A percentile compares a stretch with the other conserved stretches of the same genome.
phyloP scores from a whole-genome alignment of 768 basidiomycete species.

The Tephrocybe rancida region DNA sequence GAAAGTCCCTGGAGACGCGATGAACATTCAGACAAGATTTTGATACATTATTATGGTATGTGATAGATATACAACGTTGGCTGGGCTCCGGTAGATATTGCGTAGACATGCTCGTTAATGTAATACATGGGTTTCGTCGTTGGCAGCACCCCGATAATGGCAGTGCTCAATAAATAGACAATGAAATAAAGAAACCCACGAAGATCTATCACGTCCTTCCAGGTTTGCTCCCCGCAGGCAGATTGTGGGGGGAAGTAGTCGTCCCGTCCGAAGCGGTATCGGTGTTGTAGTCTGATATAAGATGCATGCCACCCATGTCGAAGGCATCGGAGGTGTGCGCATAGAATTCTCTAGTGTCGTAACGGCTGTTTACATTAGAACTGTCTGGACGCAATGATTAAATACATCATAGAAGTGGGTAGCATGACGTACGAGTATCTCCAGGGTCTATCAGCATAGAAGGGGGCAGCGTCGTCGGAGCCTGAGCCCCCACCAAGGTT shows the following conservation, averaged over 20 bases:
- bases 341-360: not conserved
- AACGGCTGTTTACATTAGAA: conserved; percentile 2
- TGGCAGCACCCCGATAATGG: too few relatives aligned
- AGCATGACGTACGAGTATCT: conserved; percentile 7
- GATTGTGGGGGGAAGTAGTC: not conserved
- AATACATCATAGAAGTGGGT: not conserved
- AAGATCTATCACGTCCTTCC: not conserved
- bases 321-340: not conserved
- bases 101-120: too few relatives aligned
- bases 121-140: too few relatives aligned
- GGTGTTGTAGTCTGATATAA: not conserved
- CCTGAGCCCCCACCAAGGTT: not conserved
- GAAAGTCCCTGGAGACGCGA: too few relatives aligned
- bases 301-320: conserved; percentile 4
- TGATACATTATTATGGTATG: too few relatives aligned
- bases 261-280: not conserved
- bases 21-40: too few relatives aligned
- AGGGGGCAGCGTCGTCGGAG: conserved; percentile 2
- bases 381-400: not conserved
- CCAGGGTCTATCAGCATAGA: conserved; percentile 8
- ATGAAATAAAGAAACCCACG: not conserved
- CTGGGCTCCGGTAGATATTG: too few relatives aligned
- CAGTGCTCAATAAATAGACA: too few relatives aligned
- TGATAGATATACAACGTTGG: too few relatives aligned
- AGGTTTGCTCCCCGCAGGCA: not conserved